Evolutionary conservation across 2,329 filamentous ascomycete species (phyloP).

Genomic region (Ustulina deusta): DNA sequence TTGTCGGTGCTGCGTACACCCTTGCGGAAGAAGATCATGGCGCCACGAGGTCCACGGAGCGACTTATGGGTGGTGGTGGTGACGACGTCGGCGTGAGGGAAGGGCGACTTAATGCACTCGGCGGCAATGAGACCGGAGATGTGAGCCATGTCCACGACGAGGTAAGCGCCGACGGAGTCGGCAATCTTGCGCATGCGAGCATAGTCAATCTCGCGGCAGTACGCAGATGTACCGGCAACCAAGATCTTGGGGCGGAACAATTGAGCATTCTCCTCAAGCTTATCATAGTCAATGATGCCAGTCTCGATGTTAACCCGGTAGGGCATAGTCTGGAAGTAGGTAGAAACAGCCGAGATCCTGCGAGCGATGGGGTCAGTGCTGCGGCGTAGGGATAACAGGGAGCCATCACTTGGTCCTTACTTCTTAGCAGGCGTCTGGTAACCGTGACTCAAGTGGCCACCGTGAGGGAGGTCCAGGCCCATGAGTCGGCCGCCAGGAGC

Average conservation of each 20-base stretch:
- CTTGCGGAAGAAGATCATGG: conserved; percentile 99
- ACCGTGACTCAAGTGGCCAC: conserved; percentile 94
- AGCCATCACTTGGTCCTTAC: conserved; percentile 60
- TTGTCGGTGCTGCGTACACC: conserved; percentile 93
- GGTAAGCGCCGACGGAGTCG: conserved; percentile 91
- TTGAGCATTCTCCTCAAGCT: conserved; percentile 87
- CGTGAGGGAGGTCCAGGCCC: conserved; percentile 94
- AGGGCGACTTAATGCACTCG: conserved; percentile 92
- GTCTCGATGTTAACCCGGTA: conserved; percentile 92
- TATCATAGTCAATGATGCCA: conserved; percentile 97
- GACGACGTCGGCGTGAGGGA: conserved; percentile 92
- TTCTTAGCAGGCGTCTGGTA: conserved; percentile 97
- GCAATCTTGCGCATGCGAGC: conserved; percentile 95
- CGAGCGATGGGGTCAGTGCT: conserved; percentile 53
- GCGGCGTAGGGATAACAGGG: not conserved
- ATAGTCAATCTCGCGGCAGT: conserved; percentile 98
- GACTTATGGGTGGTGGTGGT: conserved; percentile 99
- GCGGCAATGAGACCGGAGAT: conserved; percentile 96
- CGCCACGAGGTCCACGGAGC: conserved; percentile 93
- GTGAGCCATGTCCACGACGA: conserved; percentile 98
- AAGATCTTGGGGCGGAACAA: conserved; percentile 97
- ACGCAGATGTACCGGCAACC: conserved; percentile 95
- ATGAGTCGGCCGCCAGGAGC: conserved; percentile 95
- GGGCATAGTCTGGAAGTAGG: conserved; percentile 99
- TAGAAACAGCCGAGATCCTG: conserved; percentile 92